Evolutionary conservation across 2,329 filamentous ascomycete species (phyloP).

Genomic region (Sporothrix variecibatus): DNA sequence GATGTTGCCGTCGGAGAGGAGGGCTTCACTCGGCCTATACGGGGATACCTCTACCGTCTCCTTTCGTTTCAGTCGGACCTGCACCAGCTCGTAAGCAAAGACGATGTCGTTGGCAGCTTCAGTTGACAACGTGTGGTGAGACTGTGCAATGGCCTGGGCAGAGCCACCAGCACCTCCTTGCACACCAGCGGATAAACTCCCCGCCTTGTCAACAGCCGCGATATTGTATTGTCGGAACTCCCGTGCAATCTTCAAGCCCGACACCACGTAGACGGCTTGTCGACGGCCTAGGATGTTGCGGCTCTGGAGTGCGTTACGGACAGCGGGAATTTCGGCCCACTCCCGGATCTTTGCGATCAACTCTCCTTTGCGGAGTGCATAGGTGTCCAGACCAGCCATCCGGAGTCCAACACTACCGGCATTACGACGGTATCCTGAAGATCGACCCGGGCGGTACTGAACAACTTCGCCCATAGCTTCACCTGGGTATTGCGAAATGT

Average conservation of each 20-base stretch:
- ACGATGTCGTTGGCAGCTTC: background rate
- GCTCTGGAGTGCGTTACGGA: background rate
- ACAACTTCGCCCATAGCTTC: background rate
- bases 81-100: background rate
- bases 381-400: background rate
- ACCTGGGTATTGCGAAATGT: background rate
- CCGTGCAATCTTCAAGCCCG: background rate
- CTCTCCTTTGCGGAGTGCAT: background rate
- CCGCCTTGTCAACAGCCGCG: background rate
- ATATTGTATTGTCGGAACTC: background rate
- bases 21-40: background rate
- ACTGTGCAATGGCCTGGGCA: background rate
- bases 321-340: background rate
- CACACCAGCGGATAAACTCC: background rate
- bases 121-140: background rate
- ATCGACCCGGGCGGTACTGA: background rate
- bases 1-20: background rate
- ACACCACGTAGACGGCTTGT: background rate
- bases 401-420: background rate
- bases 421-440: background rate
- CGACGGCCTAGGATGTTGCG: background rate
- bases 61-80: background rate
- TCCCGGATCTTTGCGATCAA: background rate
- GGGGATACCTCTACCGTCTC: background rate
- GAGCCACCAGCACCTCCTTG: background rate